Conservation (phyloP, 257 asterid genomes). For the Ballota nigra region DNA sequence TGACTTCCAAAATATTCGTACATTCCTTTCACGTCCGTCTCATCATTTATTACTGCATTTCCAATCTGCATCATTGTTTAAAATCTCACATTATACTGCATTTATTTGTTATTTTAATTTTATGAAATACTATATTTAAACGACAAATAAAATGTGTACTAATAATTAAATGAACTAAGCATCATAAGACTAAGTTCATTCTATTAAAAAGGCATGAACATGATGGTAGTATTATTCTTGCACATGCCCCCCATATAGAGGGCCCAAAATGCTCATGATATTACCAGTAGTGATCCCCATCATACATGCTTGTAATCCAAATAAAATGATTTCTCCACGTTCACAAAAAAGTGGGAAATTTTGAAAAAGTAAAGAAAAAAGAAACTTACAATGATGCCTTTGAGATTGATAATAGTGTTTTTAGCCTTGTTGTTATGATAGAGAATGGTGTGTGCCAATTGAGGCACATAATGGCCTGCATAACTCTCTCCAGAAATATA, state of each 20-base stretch:
- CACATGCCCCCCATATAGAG: constrained; percentile 10
- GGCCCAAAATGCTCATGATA: not conserved
- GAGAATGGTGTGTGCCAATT: constrained; percentile 61
- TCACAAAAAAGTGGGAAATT: not conserved
- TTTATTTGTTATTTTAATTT: too few species aligned
- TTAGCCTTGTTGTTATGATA: constrained; percentile 45
- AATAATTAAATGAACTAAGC: too few species aligned
- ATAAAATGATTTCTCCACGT: constrained; percentile 31
- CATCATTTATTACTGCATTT: constrained; percentile 71
- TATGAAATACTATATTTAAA: too few species aligned
- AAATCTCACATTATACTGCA: too few species aligned
- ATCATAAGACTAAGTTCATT: too few species aligned
- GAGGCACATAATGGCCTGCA: constrained; percentile 83
- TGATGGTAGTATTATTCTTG: not conserved
- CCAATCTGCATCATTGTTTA: constrained; percentile 48
- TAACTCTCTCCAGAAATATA: constrained; percentile 76
- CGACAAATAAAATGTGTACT: too few species aligned
- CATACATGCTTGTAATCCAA: constrained; percentile 12
- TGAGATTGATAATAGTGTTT: constrained; percentile 56
- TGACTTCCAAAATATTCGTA: constrained; percentile 61
- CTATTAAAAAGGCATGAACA: too few species aligned
- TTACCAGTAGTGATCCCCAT: constrained; percentile 14
- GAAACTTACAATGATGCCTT: constrained; percentile 62
- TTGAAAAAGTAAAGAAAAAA: not conserved
- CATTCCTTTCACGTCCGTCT: constrained; percentile 62